phyloP scores from a whole-genome alignment of 2,329 filamentous ascomycete species.

The Xylariaceae sp. region DNA sequence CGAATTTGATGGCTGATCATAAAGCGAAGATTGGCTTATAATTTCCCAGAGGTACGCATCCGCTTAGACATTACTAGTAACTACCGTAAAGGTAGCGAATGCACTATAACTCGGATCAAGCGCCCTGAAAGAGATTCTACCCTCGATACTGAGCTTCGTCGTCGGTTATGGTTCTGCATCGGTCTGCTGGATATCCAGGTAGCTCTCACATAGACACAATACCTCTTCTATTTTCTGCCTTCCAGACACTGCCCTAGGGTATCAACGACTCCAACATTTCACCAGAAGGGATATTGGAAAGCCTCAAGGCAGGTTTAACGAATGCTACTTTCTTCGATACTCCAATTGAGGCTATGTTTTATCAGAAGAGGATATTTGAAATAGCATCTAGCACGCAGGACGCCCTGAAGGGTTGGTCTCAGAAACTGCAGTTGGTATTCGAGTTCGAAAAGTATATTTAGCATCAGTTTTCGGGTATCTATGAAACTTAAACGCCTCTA shows the following conservation, averaged over 20 bases:
- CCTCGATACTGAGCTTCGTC: background rate
- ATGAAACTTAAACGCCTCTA: background rate
- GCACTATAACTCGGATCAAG: background rate
- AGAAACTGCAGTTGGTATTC: background rate
- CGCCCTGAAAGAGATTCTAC: background rate
- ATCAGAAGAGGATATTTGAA: background rate
- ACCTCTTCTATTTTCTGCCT: background rate
- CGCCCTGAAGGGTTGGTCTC: background rate
- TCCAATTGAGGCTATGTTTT: background rate
- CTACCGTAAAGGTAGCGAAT: background rate
- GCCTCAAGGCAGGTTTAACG: background rate
- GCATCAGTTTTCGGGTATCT: background rate
- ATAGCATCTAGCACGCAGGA: background rate
- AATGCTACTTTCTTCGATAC: background rate
- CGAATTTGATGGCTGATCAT: background rate
- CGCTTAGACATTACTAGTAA: background rate
- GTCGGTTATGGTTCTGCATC: background rate
- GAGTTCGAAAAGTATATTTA: background rate
- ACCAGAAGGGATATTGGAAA: background rate
- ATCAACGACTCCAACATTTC: background rate
- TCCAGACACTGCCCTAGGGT: background rate
- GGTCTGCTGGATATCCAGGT: background rate
- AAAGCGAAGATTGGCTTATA: background rate
- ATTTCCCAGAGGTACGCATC: background rate
- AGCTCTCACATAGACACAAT: background rate